These are phyloP conservation scores for Yamadazyma siamensis DNA, from an alignment of 1,139 yeast species.

Conservation along the genomic window DNA sequence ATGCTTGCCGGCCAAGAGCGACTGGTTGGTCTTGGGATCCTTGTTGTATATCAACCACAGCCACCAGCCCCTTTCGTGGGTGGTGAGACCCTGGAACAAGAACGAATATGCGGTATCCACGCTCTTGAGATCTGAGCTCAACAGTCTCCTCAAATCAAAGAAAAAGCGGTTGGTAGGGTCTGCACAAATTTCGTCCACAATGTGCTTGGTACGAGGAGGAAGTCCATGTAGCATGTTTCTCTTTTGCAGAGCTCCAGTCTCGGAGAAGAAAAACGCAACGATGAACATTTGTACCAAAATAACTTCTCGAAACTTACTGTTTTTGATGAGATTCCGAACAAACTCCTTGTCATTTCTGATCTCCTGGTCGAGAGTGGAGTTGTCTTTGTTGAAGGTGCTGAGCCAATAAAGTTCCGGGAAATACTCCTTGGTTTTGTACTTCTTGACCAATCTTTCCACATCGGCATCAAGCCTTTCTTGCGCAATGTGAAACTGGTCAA, in stretches of 20 bases:
- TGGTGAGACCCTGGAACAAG: slow-evolving; percentile 25
- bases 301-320: slow-evolving; percentile 26
- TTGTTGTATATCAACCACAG: slow-evolving; percentile 41
- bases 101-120: slow-evolving; percentile 26
- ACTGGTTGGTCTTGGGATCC: slow-evolving; percentile 27
- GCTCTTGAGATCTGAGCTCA: slow-evolving; percentile 18
- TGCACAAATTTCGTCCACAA: slow-evolving; percentile 32
- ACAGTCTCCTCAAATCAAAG: slow-evolving; percentile 25
- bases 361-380: slow-evolving; percentile 16
- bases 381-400: slow-evolving; percentile 23
- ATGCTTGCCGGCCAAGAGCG: slow-evolving; percentile 23
- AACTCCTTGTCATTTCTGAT: slow-evolving; percentile 25
- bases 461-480: slow-evolving; percentile 17
- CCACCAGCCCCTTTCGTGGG: slow-evolving; percentile 40
- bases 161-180: slow-evolving; percentile 23
- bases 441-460: slow-evolving; percentile 16
- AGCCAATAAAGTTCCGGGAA: slow-evolving; percentile 39
- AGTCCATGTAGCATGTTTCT: slow-evolving; percentile 21
- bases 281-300: slow-evolving; percentile 32
- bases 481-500: slow-evolving; percentile 9
- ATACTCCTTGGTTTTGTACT: slow-evolving; percentile 21
- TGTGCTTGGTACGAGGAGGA: slow-evolving; percentile 31
- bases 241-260: slow-evolving; percentile 23
- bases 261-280: slow-evolving; percentile 28
- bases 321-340: slow-evolving; percentile 23